Percentiles rank a stretch among this genome's conserved stretches.
Evolutionary conservation across 164 flowering plant genomes (phyloP).

Genomic region (Aristolochia fimbriata): DNA sequence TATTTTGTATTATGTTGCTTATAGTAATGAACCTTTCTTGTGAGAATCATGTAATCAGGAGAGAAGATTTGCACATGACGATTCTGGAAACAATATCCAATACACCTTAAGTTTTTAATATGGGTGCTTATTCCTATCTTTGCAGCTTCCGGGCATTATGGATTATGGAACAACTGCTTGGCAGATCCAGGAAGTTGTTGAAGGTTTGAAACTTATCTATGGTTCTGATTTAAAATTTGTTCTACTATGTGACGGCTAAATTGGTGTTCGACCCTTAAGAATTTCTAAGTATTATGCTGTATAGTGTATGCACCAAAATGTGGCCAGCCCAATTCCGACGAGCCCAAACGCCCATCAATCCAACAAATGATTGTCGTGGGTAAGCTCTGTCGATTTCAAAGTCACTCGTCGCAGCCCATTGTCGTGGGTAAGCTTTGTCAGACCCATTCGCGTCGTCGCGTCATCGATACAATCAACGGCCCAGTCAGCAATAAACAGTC

Average conservation of each 20-base stretch:
- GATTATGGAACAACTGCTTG: constrained; percentile 53
- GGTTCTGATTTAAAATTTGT: not conserved
- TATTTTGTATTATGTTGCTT: not conserved
- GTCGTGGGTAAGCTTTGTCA: too few relatives aligned
- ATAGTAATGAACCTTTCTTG: constrained; percentile 8
- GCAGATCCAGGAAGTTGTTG: constrained; percentile 39
- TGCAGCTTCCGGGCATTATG: constrained; percentile 66
- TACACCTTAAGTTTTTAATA: not conserved
- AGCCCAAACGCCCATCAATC: too few relatives aligned
- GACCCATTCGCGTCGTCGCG: too few relatives aligned
- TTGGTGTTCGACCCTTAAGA: constrained; percentile 26
- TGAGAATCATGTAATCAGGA: constrained; percentile 88
- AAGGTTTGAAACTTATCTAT: constrained; percentile 33
- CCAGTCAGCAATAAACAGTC: too few relatives aligned
- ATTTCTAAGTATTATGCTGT: constrained; percentile 39
- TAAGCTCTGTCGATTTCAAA: too few relatives aligned
- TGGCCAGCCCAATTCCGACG: too few relatives aligned
- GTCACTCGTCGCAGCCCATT: too few relatives aligned
- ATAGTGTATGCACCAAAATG: too few relatives aligned
- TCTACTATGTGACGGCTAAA: not conserved
- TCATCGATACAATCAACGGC: too few relatives aligned
- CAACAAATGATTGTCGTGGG: too few relatives aligned
- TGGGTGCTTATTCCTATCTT: not conserved
- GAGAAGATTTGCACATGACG: constrained; percentile 70
- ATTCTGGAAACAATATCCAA: constrained; percentile 49